Percentiles rank a stretch among this genome's conserved stretches.
phyloP scores from a whole-genome alignment of 306 rosid species.

The Cyclanthera cordifolia region DNA sequence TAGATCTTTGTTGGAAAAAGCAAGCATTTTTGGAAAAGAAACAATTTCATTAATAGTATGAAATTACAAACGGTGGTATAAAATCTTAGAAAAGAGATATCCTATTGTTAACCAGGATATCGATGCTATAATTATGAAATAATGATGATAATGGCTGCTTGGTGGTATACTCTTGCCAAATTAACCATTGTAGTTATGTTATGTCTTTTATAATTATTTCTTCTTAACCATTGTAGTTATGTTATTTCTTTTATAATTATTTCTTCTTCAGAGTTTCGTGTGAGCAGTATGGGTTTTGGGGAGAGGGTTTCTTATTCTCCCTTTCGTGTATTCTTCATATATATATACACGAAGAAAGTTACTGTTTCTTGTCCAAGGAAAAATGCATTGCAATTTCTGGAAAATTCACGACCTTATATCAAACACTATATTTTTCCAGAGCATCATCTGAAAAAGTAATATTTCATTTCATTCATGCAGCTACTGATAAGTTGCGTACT shows the following conservation, averaged over 20 bases:
- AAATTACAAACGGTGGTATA: too few species aligned
- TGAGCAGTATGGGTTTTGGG: not conserved
- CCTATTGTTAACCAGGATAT: too few species aligned
- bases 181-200: not conserved
- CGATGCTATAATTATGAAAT: too few species aligned
- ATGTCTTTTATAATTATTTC: not conserved
- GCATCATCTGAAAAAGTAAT: not conserved
- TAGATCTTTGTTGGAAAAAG: slow-evolving; percentile 1
- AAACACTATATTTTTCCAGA: not conserved
- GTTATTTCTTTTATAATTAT: not conserved
- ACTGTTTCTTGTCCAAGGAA: not conserved
- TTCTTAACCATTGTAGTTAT: not conserved
- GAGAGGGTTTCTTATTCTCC: not conserved
- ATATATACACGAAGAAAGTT: not conserved
- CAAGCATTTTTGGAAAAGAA: too few species aligned
- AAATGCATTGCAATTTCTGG: not conserved
- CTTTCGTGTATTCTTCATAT: not conserved
- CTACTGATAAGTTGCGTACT: not conserved
- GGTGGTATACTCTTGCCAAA: not conserved
- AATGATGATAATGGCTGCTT: too few species aligned
- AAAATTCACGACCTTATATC: not conserved
- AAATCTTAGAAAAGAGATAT: too few species aligned
- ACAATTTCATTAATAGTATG: too few species aligned
- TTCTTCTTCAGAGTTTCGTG: not conserved
- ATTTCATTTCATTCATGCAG: slow-evolving; percentile 51